A percentile compares a stretch with the other conserved stretches of the same genome.
phyloP scores from a whole-genome alignment of 116 monocot species.

The Phalaenopsis hybrid region DNA sequence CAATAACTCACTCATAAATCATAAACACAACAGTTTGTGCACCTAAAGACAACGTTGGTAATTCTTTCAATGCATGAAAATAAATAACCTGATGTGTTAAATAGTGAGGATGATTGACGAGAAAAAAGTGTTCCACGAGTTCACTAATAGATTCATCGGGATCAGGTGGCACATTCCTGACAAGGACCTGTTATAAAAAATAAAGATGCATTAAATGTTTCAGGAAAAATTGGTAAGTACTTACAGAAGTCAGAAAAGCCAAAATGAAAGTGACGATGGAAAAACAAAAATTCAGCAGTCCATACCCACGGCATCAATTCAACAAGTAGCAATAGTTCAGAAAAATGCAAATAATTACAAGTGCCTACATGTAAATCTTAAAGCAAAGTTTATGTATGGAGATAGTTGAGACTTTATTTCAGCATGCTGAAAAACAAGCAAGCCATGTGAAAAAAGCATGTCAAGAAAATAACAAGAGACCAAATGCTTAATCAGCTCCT shows the following conservation, averaged over 20 bases:
- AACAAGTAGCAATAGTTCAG: no score
- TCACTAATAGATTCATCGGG: slow-evolving; percentile 40
- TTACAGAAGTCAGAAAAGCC: background rate
- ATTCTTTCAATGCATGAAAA: background rate
- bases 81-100: slow-evolving; percentile 38
- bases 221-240: background rate
- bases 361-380: no score
- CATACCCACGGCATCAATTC: no score
- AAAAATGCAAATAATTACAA: no score
- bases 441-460: no score
- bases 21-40: slow-evolving; percentile 5
- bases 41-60: background rate
- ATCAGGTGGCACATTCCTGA: slow-evolving; percentile 34
- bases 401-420: no score
- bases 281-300: no score
- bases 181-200: slow-evolving; percentile 30
- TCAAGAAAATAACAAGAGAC: no score
- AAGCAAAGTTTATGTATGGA: no score
- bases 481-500: no score
- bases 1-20: background rate
- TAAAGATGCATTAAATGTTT: background rate
- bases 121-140: slow-evolving; percentile 45
- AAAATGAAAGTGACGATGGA: no score
- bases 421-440: no score
- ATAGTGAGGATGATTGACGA: slow-evolving; percentile 51